These are phyloP conservation scores for Rhodotorula toruloides DNA, from an alignment of 768 basidiomycete genomes.

Conservation along the genomic window DNA sequence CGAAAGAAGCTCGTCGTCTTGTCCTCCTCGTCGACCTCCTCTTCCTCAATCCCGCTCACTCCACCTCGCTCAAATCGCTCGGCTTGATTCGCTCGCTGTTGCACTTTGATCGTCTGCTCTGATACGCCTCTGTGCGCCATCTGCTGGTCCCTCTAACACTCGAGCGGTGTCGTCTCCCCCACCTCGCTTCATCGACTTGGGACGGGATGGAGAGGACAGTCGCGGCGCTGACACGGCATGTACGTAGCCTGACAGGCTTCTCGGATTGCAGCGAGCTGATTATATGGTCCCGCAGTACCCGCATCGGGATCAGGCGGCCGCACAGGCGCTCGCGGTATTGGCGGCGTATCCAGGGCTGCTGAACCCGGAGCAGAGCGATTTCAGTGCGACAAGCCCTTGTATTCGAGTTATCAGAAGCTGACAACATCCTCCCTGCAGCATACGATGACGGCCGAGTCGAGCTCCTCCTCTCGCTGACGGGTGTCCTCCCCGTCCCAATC, in stretches of 20 bases:
- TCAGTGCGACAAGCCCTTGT: constrained; percentile 35
- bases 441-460: constrained; percentile 93
- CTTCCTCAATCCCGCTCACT: too few species aligned
- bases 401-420: background rate
- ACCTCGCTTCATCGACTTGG: too few species aligned
- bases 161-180: too few species aligned
- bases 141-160: too few species aligned
- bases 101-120: too few species aligned
- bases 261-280: background rate
- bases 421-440: constrained; percentile 52
- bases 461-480: constrained; percentile 82
- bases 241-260: background rate
- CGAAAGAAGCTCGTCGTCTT: too few species aligned
- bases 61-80: too few species aligned
- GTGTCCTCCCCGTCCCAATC: constrained; percentile 80
- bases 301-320: constrained; percentile 56
- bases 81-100: too few species aligned
- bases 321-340: constrained; percentile 62
- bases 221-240: constrained; percentile 5
- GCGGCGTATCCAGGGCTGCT: constrained; percentile 65
- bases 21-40: too few species aligned
- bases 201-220: too few species aligned
- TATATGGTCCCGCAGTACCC: constrained; percentile 50
- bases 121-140: too few species aligned
- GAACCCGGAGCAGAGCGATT: constrained; percentile 22